These are phyloP conservation scores for Mentha longifolia DNA, from an alignment of 257 asterid species.

Conservation along the genomic window DNA sequence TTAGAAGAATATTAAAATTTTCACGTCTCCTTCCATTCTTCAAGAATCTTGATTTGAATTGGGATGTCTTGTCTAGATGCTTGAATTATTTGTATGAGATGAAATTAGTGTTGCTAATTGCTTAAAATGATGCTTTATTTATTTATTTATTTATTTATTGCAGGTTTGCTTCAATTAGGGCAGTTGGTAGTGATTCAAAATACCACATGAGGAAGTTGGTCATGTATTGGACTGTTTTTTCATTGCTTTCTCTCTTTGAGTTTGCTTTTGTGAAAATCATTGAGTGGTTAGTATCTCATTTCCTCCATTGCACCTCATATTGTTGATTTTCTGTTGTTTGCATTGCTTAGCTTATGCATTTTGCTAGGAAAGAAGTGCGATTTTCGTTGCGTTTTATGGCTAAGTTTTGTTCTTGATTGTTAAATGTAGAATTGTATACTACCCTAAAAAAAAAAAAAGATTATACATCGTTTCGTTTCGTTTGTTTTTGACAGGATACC, in stretches of 20 bases:
- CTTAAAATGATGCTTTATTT: background rate
- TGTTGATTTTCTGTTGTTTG: too few relatives aligned
- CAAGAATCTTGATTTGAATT: background rate
- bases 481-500: conserved; percentile 48
- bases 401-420: background rate
- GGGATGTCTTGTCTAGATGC: background rate
- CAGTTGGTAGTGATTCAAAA: conserved; percentile 46
- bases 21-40: background rate
- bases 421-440: too few relatives aligned
- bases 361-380: background rate
- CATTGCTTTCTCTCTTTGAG: conserved; percentile 47
- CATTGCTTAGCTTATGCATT: background rate
- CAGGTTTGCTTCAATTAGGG: conserved; percentile 57
- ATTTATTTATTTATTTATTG: background rate
- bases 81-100: background rate
- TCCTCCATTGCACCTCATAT: conserved; percentile 9
- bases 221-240: conserved; percentile 48
- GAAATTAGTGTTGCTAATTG: background rate
- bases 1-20: too few relatives aligned
- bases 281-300: conserved; percentile 37
- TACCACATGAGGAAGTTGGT: conserved; percentile 50
- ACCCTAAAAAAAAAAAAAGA: too few relatives aligned
- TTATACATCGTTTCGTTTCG: too few relatives aligned
- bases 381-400: background rate
- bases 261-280: conserved; percentile 37